Evolutionary conservation across 2,329 filamentous ascomycete genomes (phyloP).

Genomic region (Trichoderma sp.): DNA sequence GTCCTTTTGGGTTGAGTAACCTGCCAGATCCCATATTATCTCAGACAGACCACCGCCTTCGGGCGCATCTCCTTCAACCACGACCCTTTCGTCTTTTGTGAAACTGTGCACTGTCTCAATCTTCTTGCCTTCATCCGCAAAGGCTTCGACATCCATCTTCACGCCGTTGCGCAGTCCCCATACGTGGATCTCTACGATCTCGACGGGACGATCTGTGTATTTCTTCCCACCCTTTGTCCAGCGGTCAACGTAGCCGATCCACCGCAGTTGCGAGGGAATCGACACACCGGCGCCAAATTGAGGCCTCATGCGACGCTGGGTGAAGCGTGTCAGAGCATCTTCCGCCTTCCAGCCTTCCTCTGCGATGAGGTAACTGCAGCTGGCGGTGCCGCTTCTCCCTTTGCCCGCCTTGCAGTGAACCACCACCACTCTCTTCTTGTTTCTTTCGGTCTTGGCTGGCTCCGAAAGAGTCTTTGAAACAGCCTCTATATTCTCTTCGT

Average conservation of each 20-base stretch:
- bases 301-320: slow-evolving; percentile 81
- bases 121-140: slow-evolving; percentile 80
- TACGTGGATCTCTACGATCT: slow-evolving; percentile 84
- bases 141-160: slow-evolving; percentile 82
- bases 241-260: slow-evolving; percentile 82
- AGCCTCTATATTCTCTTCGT: not conserved
- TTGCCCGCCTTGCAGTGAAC: slow-evolving; percentile 98
- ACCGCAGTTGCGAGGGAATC: slow-evolving; percentile 88
- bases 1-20: slow-evolving; percentile 33
- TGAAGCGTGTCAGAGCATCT: slow-evolving; percentile 59
- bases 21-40: slow-evolving; percentile 54
- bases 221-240: slow-evolving; percentile 74
- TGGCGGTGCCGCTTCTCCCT: slow-evolving; percentile 83
- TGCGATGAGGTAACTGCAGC: slow-evolving; percentile 85
- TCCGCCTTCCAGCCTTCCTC: slow-evolving; percentile 66
- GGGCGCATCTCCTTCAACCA: slow-evolving; percentile 59
- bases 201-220: slow-evolving; percentile 79
- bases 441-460: slow-evolving; percentile 32
- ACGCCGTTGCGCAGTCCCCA: slow-evolving; percentile 88
- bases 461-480: not conserved
- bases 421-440: slow-evolving; percentile 67
- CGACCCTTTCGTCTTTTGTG: slow-evolving; percentile 64
- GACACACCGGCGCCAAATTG: slow-evolving; percentile 87
- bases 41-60: slow-evolving; percentile 49
- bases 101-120: slow-evolving; percentile 86